A percentile compares a stretch with the other conserved stretches of the same genome.
These are phyloP conservation scores for Boletus reticulatus DNA, from an alignment of 768 basidiomycete species.

Conservation along the genomic window DNA sequence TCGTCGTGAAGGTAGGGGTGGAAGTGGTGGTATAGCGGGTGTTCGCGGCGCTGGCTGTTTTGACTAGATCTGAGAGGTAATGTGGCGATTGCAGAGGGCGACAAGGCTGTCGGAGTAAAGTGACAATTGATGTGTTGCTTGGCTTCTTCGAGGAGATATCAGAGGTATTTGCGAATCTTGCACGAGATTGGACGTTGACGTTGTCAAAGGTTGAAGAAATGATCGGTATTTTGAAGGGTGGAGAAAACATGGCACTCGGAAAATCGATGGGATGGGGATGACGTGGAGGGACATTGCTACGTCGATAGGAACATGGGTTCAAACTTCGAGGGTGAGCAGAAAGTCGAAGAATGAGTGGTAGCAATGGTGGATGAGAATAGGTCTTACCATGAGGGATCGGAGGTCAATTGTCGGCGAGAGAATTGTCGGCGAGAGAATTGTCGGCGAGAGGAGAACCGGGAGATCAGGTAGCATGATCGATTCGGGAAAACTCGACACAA, in stretches of 20 bases:
- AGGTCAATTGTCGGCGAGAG: too few relatives aligned
- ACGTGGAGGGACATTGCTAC: too few relatives aligned
- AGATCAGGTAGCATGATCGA: too few relatives aligned
- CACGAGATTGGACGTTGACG: neutral
- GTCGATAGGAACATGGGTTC: too few relatives aligned
- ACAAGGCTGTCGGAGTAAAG: neutral
- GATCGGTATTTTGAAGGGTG: neutral
- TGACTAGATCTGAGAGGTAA: neutral
- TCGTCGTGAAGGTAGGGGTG: neutral
- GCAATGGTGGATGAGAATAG: too few relatives aligned
- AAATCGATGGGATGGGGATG: too few relatives aligned
- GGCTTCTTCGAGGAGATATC: neutral
- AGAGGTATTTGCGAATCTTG: constrained; percentile 3
- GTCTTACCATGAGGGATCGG: too few relatives aligned
- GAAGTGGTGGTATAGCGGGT: neutral
- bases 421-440: too few relatives aligned
- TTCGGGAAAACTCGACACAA: too few relatives aligned
- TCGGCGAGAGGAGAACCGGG: too few relatives aligned
- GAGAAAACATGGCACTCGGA: neutral
- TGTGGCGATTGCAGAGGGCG: neutral
- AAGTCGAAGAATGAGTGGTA: too few relatives aligned
- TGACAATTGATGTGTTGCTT: neutral
- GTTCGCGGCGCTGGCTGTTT: neutral
- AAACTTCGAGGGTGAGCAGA: too few relatives aligned
- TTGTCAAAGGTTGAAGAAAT: neutral